Conservation (phyloP, 805 yeast genomes). For the Saccharomyces jurei region DNA sequence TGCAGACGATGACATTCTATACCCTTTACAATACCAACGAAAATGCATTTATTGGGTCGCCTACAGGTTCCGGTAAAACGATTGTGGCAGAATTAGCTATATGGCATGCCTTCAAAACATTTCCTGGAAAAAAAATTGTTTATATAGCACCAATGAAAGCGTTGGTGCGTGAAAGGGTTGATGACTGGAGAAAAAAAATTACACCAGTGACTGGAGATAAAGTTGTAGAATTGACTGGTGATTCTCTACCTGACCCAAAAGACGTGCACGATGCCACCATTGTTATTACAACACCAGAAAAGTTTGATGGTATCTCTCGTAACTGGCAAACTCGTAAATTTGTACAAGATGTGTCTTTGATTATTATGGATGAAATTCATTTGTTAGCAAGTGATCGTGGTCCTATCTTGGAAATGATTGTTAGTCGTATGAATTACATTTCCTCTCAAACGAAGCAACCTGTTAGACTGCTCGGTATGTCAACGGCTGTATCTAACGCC, state of each 20-base stretch:
- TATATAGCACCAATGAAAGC: conserved; percentile 94
- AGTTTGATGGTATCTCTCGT: conserved; percentile 95
- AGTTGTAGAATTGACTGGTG: conserved; percentile 89
- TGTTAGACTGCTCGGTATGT: conserved; percentile 82
- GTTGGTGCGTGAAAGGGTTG: conserved; percentile 92
- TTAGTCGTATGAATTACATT: conserved; percentile 66
- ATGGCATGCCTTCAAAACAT: conserved; percentile 87
- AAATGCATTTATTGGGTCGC: conserved; percentile 89
- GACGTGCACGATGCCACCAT: conserved; percentile 80
- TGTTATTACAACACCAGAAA: conserved; percentile 90
- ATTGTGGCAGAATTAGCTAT: conserved; percentile 94
- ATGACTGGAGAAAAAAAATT: conserved; percentile 70
- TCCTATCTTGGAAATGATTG: conserved; percentile 90
- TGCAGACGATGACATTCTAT: conserved; percentile 97
- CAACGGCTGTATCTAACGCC: conserved; percentile 89
- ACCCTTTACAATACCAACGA: conserved; percentile 71
- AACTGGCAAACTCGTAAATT: conserved; percentile 80
- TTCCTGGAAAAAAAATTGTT: conserved; percentile 77
- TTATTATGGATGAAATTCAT: conserved; percentile 95
- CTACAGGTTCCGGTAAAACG: conserved; percentile 98
- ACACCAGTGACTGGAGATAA: conserved; percentile 86
- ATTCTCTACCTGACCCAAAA: conserved; percentile 77
- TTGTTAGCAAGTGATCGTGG: conserved; percentile 96
- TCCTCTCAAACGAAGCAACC: conserved; percentile 69
- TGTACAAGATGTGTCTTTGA: conserved; percentile 71